These are phyloP conservation scores for Millerozyma acaciae DNA, from an alignment of 805 yeast genomes.

Conservation along the genomic window DNA sequence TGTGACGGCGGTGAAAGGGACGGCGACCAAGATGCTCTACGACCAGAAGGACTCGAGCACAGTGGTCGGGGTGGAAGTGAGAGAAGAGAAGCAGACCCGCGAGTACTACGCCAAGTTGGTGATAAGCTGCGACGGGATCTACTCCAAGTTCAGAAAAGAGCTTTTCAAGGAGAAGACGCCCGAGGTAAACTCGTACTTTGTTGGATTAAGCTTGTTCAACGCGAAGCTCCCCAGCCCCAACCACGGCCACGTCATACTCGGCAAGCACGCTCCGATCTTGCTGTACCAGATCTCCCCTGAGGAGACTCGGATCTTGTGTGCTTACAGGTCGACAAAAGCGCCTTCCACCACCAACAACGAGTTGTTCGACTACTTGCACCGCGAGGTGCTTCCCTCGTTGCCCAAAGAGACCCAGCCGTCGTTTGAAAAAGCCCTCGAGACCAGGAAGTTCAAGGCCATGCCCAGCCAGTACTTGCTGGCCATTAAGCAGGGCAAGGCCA, in stretches of 20 bases:
- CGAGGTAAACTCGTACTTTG: conserved; percentile 73
- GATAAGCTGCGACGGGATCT: conserved; percentile 88
- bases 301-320: conserved; percentile 88
- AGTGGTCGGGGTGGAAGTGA: conserved; percentile 76
- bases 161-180: conserved; percentile 62
- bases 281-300: conserved; percentile 80
- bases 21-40: conserved; percentile 63
- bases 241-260: conserved; percentile 88
- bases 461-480: conserved; percentile 93
- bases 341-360: conserved; percentile 63
- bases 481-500: conserved; percentile 47
- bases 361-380: conserved; percentile 54
- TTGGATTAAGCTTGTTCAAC: conserved; percentile 72
- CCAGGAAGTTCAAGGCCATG: conserved; percentile 70
- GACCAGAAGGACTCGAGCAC: conserved; percentile 44
- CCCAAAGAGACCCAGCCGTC: conserved; percentile 67
- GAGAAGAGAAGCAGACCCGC: conserved; percentile 37
- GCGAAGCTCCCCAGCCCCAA: conserved; percentile 70
- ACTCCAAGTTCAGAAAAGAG: conserved; percentile 84
- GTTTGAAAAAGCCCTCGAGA: conserved; percentile 57
- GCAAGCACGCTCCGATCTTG: conserved; percentile 81
- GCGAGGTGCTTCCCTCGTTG: conserved; percentile 60
- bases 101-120: conserved; percentile 60
- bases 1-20: conserved; percentile 77
- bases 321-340: conserved; percentile 66